phyloP scores from a whole-genome alignment of 768 basidiomycete species.

The Lepiota subincarnata region DNA sequence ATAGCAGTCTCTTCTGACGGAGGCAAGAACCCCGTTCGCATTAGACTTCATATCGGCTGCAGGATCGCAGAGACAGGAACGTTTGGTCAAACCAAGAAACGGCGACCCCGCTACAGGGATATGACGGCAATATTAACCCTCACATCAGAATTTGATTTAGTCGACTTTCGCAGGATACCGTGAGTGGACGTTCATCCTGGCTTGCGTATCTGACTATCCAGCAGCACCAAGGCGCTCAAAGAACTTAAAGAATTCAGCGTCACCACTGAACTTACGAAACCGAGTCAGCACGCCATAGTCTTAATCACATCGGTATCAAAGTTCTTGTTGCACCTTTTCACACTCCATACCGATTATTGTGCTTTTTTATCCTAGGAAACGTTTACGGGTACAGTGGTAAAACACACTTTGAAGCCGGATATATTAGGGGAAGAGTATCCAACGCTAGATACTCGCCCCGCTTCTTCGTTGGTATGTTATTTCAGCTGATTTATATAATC shows the following conservation, averaged over 20 bases:
- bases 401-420: constrained; percentile 52
- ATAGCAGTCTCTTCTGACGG: constrained; percentile 35
- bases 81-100: constrained; percentile 38
- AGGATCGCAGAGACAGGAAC: constrained; percentile 29
- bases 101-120: constrained; percentile 34
- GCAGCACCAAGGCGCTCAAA: constrained; percentile 65
- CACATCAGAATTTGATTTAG: constrained; percentile 68
- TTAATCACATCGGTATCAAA: constrained; percentile 54
- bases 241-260: constrained; percentile 59
- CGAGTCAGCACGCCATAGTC: constrained; percentile 66
- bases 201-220: background rate
- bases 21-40: constrained; percentile 50
- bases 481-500: background rate
- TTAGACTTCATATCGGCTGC: constrained; percentile 57
- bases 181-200: constrained; percentile 27
- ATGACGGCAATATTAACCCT: constrained; percentile 72
- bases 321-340: too few relatives aligned
- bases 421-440: constrained; percentile 57
- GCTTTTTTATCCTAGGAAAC: constrained; percentile 49
- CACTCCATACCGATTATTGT: background rate
- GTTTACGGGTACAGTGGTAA: constrained; percentile 60
- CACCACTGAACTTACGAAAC: constrained; percentile 58
- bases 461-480: constrained; percentile 46
- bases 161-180: constrained; percentile 82
- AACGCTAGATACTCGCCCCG: constrained; percentile 67